Conservation (phyloP, 2,329 filamentous ascomycete genomes). For the Talaromyces sp. region DNA sequence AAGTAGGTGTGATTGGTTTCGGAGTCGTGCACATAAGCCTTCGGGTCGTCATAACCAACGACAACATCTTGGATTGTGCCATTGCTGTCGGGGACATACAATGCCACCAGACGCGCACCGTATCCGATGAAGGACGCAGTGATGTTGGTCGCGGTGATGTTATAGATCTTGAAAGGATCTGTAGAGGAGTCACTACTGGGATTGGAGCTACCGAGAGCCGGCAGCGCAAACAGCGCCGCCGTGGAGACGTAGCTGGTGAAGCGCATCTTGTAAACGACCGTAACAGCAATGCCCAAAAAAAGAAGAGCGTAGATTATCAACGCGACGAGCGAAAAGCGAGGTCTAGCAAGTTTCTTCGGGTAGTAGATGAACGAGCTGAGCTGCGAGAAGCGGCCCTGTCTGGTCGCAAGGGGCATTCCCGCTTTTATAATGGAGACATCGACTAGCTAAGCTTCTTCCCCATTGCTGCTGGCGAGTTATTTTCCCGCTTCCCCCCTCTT, state of each 20-base stretch:
- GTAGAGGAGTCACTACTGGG: slow-evolving; percentile 19
- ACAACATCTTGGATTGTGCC: slow-evolving; percentile 50
- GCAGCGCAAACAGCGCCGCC: slow-evolving; percentile 33
- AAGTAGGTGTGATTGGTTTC: slow-evolving; percentile 49
- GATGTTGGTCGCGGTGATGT: slow-evolving; percentile 47
- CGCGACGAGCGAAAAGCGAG: slow-evolving; percentile 29
- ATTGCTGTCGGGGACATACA: slow-evolving; percentile 51
- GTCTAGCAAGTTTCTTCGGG: slow-evolving; percentile 20
- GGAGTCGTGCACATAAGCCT: slow-evolving; percentile 44
- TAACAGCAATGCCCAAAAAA: slow-evolving; percentile 28
- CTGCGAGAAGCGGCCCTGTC: slow-evolving; percentile 18
- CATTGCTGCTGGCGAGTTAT: slow-evolving; percentile 2
- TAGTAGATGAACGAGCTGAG: slow-evolving; percentile 26
- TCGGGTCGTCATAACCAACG: slow-evolving; percentile 50
- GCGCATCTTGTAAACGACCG: slow-evolving; percentile 36
- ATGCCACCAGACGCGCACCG: slow-evolving; percentile 46
- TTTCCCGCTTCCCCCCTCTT: slow-evolving; percentile 8
- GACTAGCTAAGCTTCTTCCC: slow-evolving; percentile 2
- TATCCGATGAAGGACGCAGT: slow-evolving; percentile 49
- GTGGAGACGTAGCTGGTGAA: slow-evolving; percentile 33
- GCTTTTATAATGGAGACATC: slow-evolving; percentile 11
- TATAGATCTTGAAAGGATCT: slow-evolving; percentile 43
- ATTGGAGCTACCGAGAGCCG: slow-evolving; percentile 26
- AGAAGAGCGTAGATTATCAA: slow-evolving; percentile 30
- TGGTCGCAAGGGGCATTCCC: slow-evolving; percentile 18